A percentile compares a stretch with the other conserved stretches of the same genome.
These are phyloP conservation scores for Hymenoscyphus infarciens DNA, from an alignment of 2,329 filamentous ascomycete genomes.

Conservation along the genomic window DNA sequence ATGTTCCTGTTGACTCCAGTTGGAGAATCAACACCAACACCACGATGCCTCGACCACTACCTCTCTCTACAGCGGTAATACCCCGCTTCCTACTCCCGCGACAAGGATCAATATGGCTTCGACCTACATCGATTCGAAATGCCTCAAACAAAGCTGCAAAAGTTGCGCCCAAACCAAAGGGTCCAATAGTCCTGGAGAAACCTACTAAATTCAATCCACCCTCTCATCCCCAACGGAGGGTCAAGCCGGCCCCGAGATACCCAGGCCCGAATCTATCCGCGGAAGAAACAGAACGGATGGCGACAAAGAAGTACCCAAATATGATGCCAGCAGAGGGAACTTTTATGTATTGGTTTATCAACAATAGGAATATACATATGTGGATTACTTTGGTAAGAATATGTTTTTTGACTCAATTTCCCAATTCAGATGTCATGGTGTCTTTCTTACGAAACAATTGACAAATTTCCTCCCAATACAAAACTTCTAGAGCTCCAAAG, in stretches of 20 bases:
- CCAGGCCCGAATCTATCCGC: conserved; percentile 64
- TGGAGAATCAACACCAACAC: neutral
- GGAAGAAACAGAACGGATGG: conserved; percentile 64
- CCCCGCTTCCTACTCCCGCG: conserved; percentile 67
- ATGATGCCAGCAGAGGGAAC: conserved; percentile 83
- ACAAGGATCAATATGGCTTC: conserved; percentile 52
- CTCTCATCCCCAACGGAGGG: conserved; percentile 73
- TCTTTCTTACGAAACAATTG: neutral
- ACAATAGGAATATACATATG: conserved; percentile 71
- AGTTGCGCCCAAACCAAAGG: conserved; percentile 32
- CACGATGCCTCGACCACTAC: conserved; percentile 24
- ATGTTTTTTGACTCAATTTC: neutral
- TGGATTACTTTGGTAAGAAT: conserved; percentile 74
- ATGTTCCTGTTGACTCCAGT: neutral
- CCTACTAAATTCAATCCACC: conserved; percentile 88
- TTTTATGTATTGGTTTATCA: conserved; percentile 80
- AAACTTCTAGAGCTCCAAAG: neutral
- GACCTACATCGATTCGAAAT: conserved; percentile 28
- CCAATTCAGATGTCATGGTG: neutral
- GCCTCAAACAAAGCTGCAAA: conserved; percentile 34
- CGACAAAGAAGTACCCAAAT: conserved; percentile 74
- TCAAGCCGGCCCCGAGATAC: conserved; percentile 60
- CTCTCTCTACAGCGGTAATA: conserved; percentile 45
- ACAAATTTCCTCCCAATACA: neutral
- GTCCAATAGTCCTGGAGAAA: conserved; percentile 74